Evolutionary conservation across 768 basidiomycete genomes (phyloP).

Genomic region (Lactarius hengduanensis): DNA sequence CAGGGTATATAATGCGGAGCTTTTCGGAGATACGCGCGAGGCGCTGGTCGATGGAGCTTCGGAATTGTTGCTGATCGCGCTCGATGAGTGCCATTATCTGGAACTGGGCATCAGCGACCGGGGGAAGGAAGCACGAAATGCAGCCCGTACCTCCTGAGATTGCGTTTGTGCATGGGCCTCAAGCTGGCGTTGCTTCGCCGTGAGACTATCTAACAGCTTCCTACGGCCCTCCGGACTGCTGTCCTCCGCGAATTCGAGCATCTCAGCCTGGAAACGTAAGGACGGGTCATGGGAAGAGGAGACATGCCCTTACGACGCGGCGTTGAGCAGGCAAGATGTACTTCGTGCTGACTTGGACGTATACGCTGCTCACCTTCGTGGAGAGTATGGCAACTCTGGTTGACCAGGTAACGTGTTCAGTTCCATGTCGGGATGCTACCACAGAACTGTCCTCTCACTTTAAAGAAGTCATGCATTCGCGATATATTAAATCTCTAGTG

Average conservation of each 20-base stretch:
- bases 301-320: neutral
- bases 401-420: slow-evolving; percentile 3
- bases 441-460: neutral
- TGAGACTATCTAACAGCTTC: slow-evolving; percentile 3
- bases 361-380: slow-evolving; percentile 5
- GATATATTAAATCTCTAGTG: neutral
- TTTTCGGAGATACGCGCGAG: neutral
- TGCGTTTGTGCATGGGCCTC: slow-evolving; percentile 1
- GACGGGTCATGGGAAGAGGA: neutral
- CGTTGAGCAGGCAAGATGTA: slow-evolving; percentile 4
- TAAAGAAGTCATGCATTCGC: slow-evolving; percentile 10
- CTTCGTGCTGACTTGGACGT: slow-evolving; percentile 5
- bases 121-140: neutral
- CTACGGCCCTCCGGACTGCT: slow-evolving; percentile 3
- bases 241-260: slow-evolving; percentile 6
- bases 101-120: neutral
- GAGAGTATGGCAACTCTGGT: slow-evolving; percentile 5
- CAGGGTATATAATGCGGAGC: slow-evolving; percentile 3
- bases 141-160: neutral
- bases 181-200: slow-evolving; percentile 11
- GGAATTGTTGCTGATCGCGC: neutral
- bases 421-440: neutral
- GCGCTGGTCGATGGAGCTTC: neutral
- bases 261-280: neutral
- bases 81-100: slow-evolving; percentile 8